phyloP scores from a whole-genome alignment of 2,329 filamentous ascomycete species.

The Aspergillus cejpii region DNA sequence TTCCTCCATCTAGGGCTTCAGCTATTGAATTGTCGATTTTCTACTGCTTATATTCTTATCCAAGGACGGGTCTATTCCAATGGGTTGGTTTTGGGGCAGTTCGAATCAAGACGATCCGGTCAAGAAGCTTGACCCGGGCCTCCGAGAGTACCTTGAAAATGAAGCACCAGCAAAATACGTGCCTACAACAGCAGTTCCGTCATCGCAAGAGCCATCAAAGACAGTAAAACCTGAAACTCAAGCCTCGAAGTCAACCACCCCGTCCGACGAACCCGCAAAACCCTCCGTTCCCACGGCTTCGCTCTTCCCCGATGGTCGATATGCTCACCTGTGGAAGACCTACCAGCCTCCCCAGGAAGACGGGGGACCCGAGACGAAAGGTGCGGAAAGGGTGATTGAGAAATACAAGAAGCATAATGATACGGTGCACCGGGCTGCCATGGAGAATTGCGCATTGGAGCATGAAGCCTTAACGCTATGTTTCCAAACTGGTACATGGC shows the following conservation, averaged over 20 bases:
- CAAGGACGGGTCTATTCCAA: constrained; percentile 33
- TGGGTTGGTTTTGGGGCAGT: constrained; percentile 60
- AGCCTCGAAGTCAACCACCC: constrained; percentile 14
- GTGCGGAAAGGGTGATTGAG: constrained; percentile 76
- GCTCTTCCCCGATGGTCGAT: constrained; percentile 62
- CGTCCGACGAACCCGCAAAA: constrained; percentile 23
- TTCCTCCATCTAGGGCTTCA: background rate
- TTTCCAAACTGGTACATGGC: constrained; percentile 64
- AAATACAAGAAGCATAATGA: constrained; percentile 76
- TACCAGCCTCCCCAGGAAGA: constrained; percentile 69
- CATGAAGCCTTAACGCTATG: constrained; percentile 78
- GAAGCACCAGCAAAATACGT: constrained; percentile 69
- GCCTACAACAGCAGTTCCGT: constrained; percentile 26
- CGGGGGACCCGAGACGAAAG: constrained; percentile 65
- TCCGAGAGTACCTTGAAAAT: constrained; percentile 76
- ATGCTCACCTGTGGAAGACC: constrained; percentile 86
- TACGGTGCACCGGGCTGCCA: constrained; percentile 68
- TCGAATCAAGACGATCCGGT: constrained; percentile 57
- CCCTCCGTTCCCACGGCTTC: constrained; percentile 46
- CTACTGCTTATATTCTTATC: background rate
- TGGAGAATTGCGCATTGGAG: constrained; percentile 89
- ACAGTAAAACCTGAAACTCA: constrained; percentile 20
- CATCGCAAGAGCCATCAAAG: constrained; percentile 16
- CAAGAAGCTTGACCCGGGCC: constrained; percentile 69
- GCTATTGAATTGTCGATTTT: background rate